Evolutionary conservation across 106 monocot genomes (phyloP).

Genomic region (Xerophyta viscosa): DNA sequence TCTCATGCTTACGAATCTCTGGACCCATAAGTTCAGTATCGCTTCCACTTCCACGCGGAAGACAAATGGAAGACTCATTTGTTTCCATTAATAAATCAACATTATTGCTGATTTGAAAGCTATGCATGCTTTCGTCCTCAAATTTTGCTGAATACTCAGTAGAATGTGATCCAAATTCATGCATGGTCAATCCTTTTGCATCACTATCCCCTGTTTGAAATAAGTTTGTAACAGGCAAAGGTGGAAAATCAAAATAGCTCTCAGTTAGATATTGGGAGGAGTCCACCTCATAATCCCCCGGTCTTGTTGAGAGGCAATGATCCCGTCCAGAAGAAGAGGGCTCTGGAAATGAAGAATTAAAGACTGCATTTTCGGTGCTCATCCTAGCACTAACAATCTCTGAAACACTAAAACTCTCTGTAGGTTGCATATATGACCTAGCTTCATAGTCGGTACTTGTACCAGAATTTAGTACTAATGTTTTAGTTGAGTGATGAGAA

Average conservation of each 20-base stretch:
- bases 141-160: conserved; percentile 16
- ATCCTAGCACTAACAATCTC: conserved; percentile 29
- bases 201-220: conserved; percentile 36
- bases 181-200: conserved; percentile 13
- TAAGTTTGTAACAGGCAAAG: conserved; percentile 81
- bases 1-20: conserved; percentile 10
- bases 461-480: conserved; percentile 15
- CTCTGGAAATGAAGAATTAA: conserved; percentile 28
- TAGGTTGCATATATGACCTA: conserved; percentile 17
- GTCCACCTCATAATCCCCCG: conserved; percentile 23
- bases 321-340: conserved; percentile 15
- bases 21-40: conserved; percentile 25
- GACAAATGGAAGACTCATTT: conserved; percentile 18
- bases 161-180: conserved; percentile 22
- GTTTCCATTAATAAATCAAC: conserved; percentile 69
- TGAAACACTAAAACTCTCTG: conserved; percentile 48
- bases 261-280: conserved; percentile 36
- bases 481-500: conserved; percentile 23
- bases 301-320: conserved; percentile 21
- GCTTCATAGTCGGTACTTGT: conserved; percentile 21
- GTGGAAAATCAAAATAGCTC: conserved; percentile 65
- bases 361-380: conserved; percentile 27
- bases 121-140: conserved; percentile 50
- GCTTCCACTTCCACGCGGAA: conserved; percentile 22
- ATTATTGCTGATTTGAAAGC: conserved; percentile 72